A percentile compares a stretch with the other conserved stretches of the same genome.
Evolutionary conservation across 1,284 basidiomycete species (phyloP).

Genomic region (Leccinum cinnamomeum): DNA sequence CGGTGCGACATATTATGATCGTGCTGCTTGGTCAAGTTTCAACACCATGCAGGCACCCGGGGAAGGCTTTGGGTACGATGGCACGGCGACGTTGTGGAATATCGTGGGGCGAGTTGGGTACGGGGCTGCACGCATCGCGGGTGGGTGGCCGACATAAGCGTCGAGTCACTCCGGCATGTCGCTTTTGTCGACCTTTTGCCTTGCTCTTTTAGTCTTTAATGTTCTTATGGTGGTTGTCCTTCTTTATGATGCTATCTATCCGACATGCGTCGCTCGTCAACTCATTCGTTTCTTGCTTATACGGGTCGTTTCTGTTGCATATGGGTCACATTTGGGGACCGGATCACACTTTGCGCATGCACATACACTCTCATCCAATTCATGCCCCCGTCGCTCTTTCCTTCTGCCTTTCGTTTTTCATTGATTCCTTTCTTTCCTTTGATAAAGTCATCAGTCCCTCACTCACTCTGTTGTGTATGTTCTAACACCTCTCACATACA

Average conservation of each 20-base stretch:
- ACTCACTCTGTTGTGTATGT: slow-evolving; percentile 13
- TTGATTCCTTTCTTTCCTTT: not conserved
- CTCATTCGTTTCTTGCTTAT: slow-evolving; percentile 11
- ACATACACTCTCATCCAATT: not conserved
- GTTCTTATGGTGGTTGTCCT: slow-evolving; percentile 14
- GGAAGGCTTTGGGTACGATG: slow-evolving; percentile 57
- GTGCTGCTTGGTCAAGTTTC: slow-evolving; percentile 75
- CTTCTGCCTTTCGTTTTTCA: not conserved
- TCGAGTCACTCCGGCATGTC: not conserved
- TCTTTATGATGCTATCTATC: slow-evolving; percentile 20
- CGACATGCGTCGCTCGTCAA: not conserved
- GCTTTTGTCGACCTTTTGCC: not conserved
- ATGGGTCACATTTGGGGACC: slow-evolving; percentile 10
- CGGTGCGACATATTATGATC: slow-evolving; percentile 73
- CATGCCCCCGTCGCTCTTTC: slow-evolving; percentile 12
- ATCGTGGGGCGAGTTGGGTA: slow-evolving; percentile 63
- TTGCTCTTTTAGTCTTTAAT: slow-evolving; percentile 10
- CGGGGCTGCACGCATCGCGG: slow-evolving; percentile 67
- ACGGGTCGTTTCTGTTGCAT: slow-evolving; percentile 1
- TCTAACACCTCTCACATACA: not conserved
- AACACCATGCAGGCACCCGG: slow-evolving; percentile 66
- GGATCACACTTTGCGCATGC: slow-evolving; percentile 7
- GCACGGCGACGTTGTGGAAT: slow-evolving; percentile 57
- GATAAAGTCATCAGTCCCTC: not conserved
- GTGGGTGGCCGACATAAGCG: slow-evolving; percentile 60